Base-by-base conservation (phyloP, 306 rosid species). In the Trichosanthes truncata region DNA sequence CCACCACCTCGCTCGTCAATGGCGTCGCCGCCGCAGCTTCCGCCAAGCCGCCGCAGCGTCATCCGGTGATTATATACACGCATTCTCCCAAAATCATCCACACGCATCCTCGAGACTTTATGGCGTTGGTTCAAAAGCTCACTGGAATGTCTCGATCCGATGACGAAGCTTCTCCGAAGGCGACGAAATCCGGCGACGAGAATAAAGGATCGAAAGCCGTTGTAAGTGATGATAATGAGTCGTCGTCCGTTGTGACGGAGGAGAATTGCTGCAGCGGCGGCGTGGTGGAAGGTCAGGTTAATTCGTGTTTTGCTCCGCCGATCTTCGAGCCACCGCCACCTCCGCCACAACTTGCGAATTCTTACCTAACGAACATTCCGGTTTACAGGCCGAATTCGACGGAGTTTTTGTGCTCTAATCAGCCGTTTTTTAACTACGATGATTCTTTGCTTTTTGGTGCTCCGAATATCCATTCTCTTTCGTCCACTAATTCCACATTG, bases 31-130 rank as follows among this genome's bases (percentile, higher is more conserved):
- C 46, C 53, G 18, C 53, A 4, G 20, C 63, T 9, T 4, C 82
- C 1, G 57, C 35, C 57, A 89, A 83, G 78, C 96, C 88, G 3
- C 85, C 78, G 0, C 89, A 84, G 17, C 92, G 93, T 0, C 93
- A 87, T 0, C 97, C 96, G 1, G 91, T 93, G 3, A 93, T 93
- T 13, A 93, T 93, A 31, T 93, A 93, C 80, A 91, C 97, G 6
- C 97, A 93, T 84, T 89, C 96, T 7, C 97, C 97, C 0, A 87
- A 86, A n/a, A 15, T 91, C 6, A 93, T 93, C 21, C 96, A 93
- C 35, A 93, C 96, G 23, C 84, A 87, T 11, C 96, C 93, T 5
- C 82, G 73, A n/a, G 89, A 87, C 36, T 93, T 93, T 67, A 93
- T 91, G 96, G 83, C 90, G 5, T 74, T 93, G 85, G 96, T 91